Evolutionary conservation across 495 filamentous ascomycete genomes (phyloP).

Genomic region (Xylaria grammica): DNA sequence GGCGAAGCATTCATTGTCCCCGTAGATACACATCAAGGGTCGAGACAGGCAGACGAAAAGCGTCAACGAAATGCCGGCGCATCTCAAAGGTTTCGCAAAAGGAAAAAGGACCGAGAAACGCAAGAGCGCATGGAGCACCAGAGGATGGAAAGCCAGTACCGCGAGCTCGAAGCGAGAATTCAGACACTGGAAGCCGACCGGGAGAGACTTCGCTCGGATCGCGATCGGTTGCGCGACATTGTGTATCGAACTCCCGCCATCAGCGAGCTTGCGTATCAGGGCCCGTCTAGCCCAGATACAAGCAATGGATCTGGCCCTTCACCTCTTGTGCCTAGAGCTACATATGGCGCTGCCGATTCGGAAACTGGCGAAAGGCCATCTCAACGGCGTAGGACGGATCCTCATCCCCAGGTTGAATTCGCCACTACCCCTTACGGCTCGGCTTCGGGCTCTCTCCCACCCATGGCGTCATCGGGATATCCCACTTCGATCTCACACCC

Average conservation of each 20-base stretch:
- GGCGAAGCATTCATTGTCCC: slow-evolving; percentile 64
- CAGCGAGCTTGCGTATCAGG: slow-evolving; percentile 53
- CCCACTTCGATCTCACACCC: slow-evolving; percentile 44
- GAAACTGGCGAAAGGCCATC: slow-evolving; percentile 47
- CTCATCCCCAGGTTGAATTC: slow-evolving; percentile 48
- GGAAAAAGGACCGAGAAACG: slow-evolving; percentile 87
- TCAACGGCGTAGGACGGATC: slow-evolving; percentile 51
- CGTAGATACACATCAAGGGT: slow-evolving; percentile 79
- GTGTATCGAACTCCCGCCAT: slow-evolving; percentile 58
- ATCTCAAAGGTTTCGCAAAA: slow-evolving; percentile 84
- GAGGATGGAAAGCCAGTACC: slow-evolving; percentile 64
- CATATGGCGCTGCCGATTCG: slow-evolving; percentile 30
- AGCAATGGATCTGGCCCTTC: slow-evolving; percentile 30
- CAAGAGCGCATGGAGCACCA: slow-evolving; percentile 68
- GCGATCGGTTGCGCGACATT: slow-evolving; percentile 71
- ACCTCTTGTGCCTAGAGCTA: slow-evolving; percentile 2
- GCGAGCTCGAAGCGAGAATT: slow-evolving; percentile 47
- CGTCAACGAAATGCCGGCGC: slow-evolving; percentile 92
- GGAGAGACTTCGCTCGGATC: slow-evolving; percentile 56
- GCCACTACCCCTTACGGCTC: slow-evolving; percentile 42
- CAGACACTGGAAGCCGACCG: slow-evolving; percentile 57
- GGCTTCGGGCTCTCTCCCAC: slow-evolving; percentile 41
- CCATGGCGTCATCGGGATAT: slow-evolving; percentile 40
- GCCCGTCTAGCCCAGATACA: slow-evolving; percentile 50
- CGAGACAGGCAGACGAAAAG: slow-evolving; percentile 87